Percentiles rank a stretch among this genome's conserved stretches.
Evolutionary conservation across 345 rosid genomes (phyloP).

Genomic region (Brassica juncea): DNA sequence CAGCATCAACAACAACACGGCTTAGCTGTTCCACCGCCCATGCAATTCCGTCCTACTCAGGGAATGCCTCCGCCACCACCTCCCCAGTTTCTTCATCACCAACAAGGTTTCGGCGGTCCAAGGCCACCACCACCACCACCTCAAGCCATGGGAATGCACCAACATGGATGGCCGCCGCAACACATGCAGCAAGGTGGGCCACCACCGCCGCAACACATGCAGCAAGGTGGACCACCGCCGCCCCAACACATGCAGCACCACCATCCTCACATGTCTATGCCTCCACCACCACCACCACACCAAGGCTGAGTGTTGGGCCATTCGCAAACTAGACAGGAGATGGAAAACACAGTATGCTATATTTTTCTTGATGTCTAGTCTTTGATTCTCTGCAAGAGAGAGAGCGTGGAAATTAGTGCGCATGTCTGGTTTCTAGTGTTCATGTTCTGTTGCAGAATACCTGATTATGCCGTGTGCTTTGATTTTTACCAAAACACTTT

Average conservation of each 20-base stretch:
- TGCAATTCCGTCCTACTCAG: conserved; percentile 73
- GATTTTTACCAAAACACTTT: conserved; percentile 15
- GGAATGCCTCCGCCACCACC: conserved; percentile 75
- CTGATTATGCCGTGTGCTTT: conserved; percentile 40
- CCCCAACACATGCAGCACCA: conserved; percentile 60
- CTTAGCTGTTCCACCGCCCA: conserved; percentile 61
- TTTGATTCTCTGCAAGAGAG: conserved; percentile 14
- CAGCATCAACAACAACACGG: conserved; percentile 61
- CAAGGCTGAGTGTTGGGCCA: conserved; percentile 28
- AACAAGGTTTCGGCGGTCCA: conserved; percentile 40
- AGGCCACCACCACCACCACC: conserved; percentile 86
- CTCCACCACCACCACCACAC: conserved; percentile 60
- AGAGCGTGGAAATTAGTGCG: conserved; percentile 7
- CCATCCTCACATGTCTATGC: conserved; percentile 71
- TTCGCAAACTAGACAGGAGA: not conserved
- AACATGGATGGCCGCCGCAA: conserved; percentile 66
- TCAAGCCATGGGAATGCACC: conserved; percentile 79
- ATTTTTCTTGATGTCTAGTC: conserved; percentile 23
- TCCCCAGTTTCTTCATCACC: conserved; percentile 38
- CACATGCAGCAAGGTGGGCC: conserved; percentile 43
- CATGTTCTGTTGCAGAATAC: conserved; percentile 21
- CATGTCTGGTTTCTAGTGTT: conserved; percentile 23
- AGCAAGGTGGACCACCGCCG: conserved; percentile 54
- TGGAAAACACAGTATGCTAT: not conserved
- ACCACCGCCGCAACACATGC: conserved; percentile 58